These are phyloP conservation scores for Tylopilus plumbeoviolaceoides DNA, from an alignment of 768 basidiomycete genomes.

Conservation along the genomic window DNA sequence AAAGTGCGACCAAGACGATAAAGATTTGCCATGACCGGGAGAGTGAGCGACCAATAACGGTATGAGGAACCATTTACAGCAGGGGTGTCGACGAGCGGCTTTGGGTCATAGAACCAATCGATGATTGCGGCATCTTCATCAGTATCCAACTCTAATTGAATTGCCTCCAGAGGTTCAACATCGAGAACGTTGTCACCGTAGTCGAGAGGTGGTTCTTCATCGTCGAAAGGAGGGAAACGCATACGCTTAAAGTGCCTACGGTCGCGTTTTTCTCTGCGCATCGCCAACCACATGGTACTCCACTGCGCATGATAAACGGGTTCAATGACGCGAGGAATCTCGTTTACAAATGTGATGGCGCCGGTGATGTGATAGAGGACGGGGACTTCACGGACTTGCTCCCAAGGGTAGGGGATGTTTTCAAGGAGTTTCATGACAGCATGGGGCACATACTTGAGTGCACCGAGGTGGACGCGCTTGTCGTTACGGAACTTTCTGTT, in stretches of 20 bases:
- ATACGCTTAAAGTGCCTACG: constrained; percentile 99
- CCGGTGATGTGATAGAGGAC: constrained; percentile 99
- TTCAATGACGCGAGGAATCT: constrained; percentile 94
- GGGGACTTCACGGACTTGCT: constrained; percentile 98
- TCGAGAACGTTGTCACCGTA: constrained; percentile 99
- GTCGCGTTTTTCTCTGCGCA: constrained; percentile 98
- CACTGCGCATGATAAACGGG: constrained; percentile 99
- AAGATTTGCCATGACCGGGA: constrained; percentile 95
- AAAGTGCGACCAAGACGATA: constrained; percentile 94
- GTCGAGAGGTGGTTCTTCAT: constrained; percentile 97
- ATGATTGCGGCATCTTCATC: constrained; percentile 89
- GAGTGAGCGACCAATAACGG: constrained; percentile 85
- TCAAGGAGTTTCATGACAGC: constrained; percentile 99
- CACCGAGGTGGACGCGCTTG: constrained; percentile 98
- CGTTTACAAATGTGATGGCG: constrained; percentile 99
- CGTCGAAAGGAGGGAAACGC: constrained; percentile 99
- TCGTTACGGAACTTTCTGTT: constrained; percentile 99
- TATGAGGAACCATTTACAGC: constrained; percentile 92
- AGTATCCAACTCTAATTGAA: constrained; percentile 91
- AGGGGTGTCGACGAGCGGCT: constrained; percentile 87
- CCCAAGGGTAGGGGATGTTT: constrained; percentile 97
- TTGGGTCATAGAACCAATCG: constrained; percentile 99
- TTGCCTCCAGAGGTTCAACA: constrained; percentile 96
- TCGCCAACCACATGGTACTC: constrained; percentile 99
- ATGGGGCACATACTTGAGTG: constrained; percentile 97